Conservation (phyloP, 1,139 yeast genomes). For the Eremothecium cymbalariae region DNA sequence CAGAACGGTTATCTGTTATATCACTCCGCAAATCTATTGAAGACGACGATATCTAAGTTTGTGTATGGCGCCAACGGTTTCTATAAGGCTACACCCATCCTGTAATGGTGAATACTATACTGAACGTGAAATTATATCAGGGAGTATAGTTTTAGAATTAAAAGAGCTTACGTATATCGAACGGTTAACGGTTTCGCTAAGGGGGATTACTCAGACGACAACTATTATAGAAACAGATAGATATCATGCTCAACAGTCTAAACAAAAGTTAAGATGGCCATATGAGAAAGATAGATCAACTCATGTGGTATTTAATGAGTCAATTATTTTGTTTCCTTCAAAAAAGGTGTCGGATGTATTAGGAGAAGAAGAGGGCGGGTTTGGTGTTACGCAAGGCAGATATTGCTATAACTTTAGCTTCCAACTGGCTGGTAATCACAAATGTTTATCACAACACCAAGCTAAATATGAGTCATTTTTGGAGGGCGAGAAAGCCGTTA, state of each 20-base stretch:
- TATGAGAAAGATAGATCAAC: conserved; percentile 22
- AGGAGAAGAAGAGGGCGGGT: conserved; percentile 14
- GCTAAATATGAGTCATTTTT: conserved; percentile 19
- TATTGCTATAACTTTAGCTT: conserved; percentile 25
- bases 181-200: conserved; percentile 20
- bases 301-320: conserved; percentile 20
- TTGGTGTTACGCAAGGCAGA: conserved; percentile 17
- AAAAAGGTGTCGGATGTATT: conserved; percentile 28
- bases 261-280: conserved; percentile 20
- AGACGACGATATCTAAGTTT: not conserved
- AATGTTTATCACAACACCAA: conserved; percentile 22
- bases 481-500: conserved; percentile 15
- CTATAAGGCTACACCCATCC: conserved; percentile 22
- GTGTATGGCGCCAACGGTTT: conserved; percentile 25
- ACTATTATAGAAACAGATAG: conserved; percentile 21
- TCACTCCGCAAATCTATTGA: not conserved
- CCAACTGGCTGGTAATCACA: conserved; percentile 21
- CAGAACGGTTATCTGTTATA: no score
- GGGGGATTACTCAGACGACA: conserved; percentile 25
- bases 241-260: conserved; percentile 7
- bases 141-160: conserved; percentile 18
- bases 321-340: conserved; percentile 27
- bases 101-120: conserved; percentile 24
- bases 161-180: conserved; percentile 22
- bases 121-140: conserved; percentile 24